Percentiles rank a stretch among this genome's conserved stretches.
Conservation (phyloP, 2,329 filamentous ascomycete genomes). For the Davidsoniella neocaledoniae region DNA sequence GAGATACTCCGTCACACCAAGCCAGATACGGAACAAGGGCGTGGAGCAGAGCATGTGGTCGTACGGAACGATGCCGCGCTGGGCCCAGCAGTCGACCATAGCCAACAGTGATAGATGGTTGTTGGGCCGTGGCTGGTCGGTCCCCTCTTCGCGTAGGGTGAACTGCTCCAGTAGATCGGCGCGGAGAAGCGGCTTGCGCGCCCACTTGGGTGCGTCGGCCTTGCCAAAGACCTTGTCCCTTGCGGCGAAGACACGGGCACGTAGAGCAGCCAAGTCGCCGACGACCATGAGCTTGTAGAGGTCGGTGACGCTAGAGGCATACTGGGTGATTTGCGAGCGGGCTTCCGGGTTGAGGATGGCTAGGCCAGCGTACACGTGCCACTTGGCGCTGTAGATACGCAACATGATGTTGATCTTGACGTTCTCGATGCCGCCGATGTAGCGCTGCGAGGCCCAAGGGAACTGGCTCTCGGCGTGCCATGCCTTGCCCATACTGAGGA, state of each 20-base stretch:
- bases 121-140: conserved; percentile 57
- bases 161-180: conserved; percentile 81
- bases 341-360: conserved; percentile 93
- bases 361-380: conserved; percentile 96
- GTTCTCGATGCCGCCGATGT: conserved; percentile 94
- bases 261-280: conserved; percentile 60
- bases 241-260: conserved; percentile 46
- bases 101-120: conserved; percentile 87
- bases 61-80: conserved; percentile 83
- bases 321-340: conserved; percentile 82
- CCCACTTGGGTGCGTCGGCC: conserved; percentile 47
- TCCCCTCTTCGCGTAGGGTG: conserved; percentile 47
- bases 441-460: conserved; percentile 91
- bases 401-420: conserved; percentile 98
- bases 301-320: conserved; percentile 80
- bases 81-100: conserved; percentile 98
- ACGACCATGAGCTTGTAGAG: conserved; percentile 95
- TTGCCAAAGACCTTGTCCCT: conserved; percentile 57
- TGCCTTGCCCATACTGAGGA: conserved; percentile 92
- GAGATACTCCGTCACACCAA: conserved; percentile 92
- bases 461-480: conserved; percentile 94
- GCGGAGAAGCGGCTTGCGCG: conserved; percentile 52
- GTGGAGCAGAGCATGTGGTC: conserved; percentile 99
- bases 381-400: conserved; percentile 95
- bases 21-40: conserved; percentile 87